Conservation (phyloP, 768 basidiomycete genomes). For the Phylloporus arenicola region DNA sequence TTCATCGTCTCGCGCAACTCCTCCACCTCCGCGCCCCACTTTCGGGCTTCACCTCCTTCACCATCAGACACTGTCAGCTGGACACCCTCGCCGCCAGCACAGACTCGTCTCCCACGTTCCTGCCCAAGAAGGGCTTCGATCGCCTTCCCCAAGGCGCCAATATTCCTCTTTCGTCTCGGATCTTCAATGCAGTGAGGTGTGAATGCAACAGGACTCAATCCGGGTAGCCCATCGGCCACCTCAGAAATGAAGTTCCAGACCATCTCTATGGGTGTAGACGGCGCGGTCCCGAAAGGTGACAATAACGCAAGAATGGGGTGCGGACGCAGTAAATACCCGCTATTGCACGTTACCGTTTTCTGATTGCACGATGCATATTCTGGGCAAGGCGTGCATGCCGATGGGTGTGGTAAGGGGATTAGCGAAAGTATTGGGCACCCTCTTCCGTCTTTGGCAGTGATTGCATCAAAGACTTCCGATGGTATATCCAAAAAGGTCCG, state of each 20-base stretch:
- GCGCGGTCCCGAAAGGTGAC: conserved; percentile 36
- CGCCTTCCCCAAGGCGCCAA: conserved; percentile 68
- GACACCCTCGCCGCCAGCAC: conserved; percentile 43
- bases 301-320: conserved; percentile 50
- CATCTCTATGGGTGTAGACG: conserved; percentile 35
- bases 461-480: conserved; percentile 22
- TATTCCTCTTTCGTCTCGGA: conserved; percentile 64
- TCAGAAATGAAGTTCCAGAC: conserved; percentile 45
- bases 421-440: conserved; percentile 53
- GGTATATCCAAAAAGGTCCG: conserved; percentile 40
- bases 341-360: conserved; percentile 57
- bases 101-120: conserved; percentile 61
- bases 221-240: conserved; percentile 63
- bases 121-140: conserved; percentile 60
- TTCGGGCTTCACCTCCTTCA: conserved; percentile 66
- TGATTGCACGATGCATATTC: conserved; percentile 59
- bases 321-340: conserved; percentile 59
- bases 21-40: conserved; percentile 67
- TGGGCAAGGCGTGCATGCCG: conserved; percentile 68
- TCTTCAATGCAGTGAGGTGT: conserved; percentile 76
- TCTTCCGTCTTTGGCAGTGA: conserved; percentile 29
- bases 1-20: conserved; percentile 53
- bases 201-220: conserved; percentile 70
- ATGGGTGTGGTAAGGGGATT: conserved; percentile 52
- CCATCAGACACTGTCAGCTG: conserved; percentile 31